phyloP scores from a whole-genome alignment of 2,329 filamentous ascomycete species.

The Pezicula carpinea region DNA sequence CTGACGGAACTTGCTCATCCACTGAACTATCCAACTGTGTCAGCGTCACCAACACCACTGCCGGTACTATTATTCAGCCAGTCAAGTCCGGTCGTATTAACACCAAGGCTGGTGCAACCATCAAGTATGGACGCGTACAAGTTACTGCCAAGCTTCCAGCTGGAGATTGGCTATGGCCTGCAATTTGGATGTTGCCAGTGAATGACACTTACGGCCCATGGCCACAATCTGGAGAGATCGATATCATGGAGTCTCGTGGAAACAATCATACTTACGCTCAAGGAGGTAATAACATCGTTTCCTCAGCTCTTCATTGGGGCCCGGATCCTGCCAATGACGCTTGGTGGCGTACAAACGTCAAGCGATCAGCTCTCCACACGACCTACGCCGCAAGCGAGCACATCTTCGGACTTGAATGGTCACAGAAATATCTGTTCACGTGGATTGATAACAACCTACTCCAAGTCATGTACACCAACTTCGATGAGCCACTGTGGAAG shows the following conservation, averaged over 20 bases:
- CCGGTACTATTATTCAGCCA: slow-evolving; percentile 72
- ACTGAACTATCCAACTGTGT: slow-evolving; percentile 57
- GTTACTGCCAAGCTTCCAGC: slow-evolving; percentile 70
- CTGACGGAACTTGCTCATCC: slow-evolving; percentile 65
- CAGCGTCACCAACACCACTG: slow-evolving; percentile 69
- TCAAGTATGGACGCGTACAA: slow-evolving; percentile 79
- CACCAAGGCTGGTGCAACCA: slow-evolving; percentile 63
- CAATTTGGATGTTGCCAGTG: slow-evolving; percentile 85
- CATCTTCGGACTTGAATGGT: slow-evolving; percentile 81
- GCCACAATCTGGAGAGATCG: slow-evolving; percentile 79
- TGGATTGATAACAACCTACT: slow-evolving; percentile 77
- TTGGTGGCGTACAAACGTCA: slow-evolving; percentile 81
- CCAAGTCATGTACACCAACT: slow-evolving; percentile 76
- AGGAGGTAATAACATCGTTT: slow-evolving; percentile 77
- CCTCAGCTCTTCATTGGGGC: slow-evolving; percentile 79
- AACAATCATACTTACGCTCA: slow-evolving; percentile 75
- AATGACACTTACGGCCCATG: slow-evolving; percentile 69
- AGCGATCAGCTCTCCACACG: slow-evolving; percentile 68
- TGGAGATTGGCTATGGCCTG: slow-evolving; percentile 87
- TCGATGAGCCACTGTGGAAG: slow-evolving; percentile 62
- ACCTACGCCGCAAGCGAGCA: slow-evolving; percentile 68
- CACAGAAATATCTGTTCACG: slow-evolving; percentile 81
- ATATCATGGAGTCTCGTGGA: slow-evolving; percentile 75
- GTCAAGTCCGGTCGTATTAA: slow-evolving; percentile 74
- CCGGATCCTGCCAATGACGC: slow-evolving; percentile 67